phyloP scores from a whole-genome alignment of 2,329 filamentous ascomycete genomes.

The Botrytis fragariae region DNA sequence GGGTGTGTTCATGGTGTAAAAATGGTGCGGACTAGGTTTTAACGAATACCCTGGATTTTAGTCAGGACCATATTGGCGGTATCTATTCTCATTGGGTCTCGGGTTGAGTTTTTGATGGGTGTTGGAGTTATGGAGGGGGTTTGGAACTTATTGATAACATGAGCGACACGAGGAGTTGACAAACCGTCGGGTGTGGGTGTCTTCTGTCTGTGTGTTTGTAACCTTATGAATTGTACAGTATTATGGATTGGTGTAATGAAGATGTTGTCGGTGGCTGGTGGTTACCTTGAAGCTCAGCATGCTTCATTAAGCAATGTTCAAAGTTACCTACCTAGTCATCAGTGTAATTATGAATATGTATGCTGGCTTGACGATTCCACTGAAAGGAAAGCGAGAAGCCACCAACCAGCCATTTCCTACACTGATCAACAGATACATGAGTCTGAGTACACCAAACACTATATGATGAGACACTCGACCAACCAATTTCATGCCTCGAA shows the following conservation, averaged over 20 bases:
- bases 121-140: not conserved
- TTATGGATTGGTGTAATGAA: not conserved
- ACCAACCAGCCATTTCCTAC: not conserved
- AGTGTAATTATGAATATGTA: not conserved
- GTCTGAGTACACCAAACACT: not conserved
- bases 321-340: not conserved
- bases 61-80: slow-evolving; percentile 17
- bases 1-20: not conserved
- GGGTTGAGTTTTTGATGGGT: not conserved
- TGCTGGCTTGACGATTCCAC: not conserved
- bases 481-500: not conserved
- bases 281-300: not conserved
- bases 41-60: slow-evolving; percentile 11
- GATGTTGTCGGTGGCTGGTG: not conserved
- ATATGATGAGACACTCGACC: slow-evolving; percentile 6
- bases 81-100: slow-evolving; percentile 13
- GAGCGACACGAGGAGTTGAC: slow-evolving; percentile 15
- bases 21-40: not conserved
- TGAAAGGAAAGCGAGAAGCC: not conserved
- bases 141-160: slow-evolving; percentile 1
- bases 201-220: not conserved
- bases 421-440: not conserved
- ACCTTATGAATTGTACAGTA: not conserved
- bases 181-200: not conserved
- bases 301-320: no score